Base-by-base conservation (phyloP, 148 eudicot species). In the Dianthus caryophyllus region DNA sequence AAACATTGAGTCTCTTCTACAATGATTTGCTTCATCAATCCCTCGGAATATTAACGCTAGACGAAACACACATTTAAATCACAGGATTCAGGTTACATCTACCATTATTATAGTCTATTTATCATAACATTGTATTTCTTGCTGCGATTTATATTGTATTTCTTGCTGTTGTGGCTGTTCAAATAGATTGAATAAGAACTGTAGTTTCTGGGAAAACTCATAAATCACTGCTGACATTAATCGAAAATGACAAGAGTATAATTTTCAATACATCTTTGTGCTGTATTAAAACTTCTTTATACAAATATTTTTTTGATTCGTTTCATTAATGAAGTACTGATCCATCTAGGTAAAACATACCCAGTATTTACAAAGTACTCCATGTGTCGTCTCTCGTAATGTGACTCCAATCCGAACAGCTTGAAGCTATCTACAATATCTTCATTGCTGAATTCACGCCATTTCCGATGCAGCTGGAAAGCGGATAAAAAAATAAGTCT, bases 401-500 rank as follows among this genome's bases (percentile, higher is more conserved):
- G 5, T 48, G 51, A 5, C 51, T 0, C 51, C 51, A 16, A 16
- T 14, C 24, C 2, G 9, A 9, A 4, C 24, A 4, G 27, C 27
- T 8, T 52, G 8, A 5, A 58, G 20, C 5, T 0, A 20, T 25
- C 16, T 57, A 11, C n/a, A n/a, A 15, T 57, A 10, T 61, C 29
- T 9, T 20, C 27, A 39, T 21, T 39, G 30, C 36, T 75, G 56
- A 50, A 17, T 47, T 65, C 70, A 43, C 6, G 15, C 11, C 24
- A 50, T 57, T 12, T 65, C 67, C 50, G 65, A 61, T 58, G 74
- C 71, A 70, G 74, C 78, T 70, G 74, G n/a, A 20, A 58, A 58
- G 48, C 36, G 22, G 55, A 55, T 20, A 39, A 12, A 48, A 59
- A 65, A 25, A 48, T 33, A 22, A 5, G 48, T 8, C 1, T 24